These are phyloP conservation scores for Caulochytrium protostelioides DNA, from an alignment of 371 early-diverging fungal genomes.

Conservation along the genomic window DNA sequence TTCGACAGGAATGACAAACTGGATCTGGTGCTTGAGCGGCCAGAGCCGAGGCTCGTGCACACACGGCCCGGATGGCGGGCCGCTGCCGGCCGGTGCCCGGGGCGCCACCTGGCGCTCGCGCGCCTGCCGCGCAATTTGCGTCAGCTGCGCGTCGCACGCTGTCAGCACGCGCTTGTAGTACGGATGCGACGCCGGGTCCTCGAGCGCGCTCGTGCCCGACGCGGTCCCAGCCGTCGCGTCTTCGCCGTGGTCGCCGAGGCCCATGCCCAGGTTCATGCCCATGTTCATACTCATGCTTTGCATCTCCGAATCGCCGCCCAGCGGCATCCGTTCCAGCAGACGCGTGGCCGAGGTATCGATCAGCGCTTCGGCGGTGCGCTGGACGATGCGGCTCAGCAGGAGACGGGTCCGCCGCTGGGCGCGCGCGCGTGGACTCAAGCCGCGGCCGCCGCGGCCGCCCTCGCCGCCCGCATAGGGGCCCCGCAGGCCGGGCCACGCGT, in stretches of 20 bases:
- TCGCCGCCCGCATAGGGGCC: no score
- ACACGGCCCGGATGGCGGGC: background rate
- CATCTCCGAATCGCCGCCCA: background rate
- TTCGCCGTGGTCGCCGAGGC: no score
- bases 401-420: no score
- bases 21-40: background rate
- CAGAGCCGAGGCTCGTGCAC: background rate
- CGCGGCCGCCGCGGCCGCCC: no score
- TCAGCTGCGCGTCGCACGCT: background rate
- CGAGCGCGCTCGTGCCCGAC: background rate
- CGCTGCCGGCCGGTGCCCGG: background rate
- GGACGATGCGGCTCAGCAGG: no score
- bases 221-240: no score
- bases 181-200: background rate
- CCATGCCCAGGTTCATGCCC: no score
- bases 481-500: no score
- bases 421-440: no score
- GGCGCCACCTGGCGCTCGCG: background rate
- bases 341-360: background rate
- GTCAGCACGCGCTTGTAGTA: background rate
- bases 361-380: no score
- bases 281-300: background rate
- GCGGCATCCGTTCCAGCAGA: background rate
- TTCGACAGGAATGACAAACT: background rate
- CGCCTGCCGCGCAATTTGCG: background rate